phyloP scores from a whole-genome alignment of 176 grass and related monocot genomes.

The Carex pumila region DNA sequence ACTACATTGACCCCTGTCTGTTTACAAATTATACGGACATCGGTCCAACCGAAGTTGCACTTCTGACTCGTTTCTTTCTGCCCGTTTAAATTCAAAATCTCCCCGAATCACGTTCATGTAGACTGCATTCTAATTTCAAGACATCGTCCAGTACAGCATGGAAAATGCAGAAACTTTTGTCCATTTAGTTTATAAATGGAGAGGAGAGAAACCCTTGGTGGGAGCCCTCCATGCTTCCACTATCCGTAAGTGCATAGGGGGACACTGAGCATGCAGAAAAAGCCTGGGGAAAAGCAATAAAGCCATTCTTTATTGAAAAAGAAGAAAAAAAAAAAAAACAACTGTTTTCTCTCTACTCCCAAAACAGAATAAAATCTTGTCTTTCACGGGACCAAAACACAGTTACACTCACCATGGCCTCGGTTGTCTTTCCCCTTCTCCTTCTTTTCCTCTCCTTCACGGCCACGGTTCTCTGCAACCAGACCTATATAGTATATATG shows the following conservation, averaged over 20 bases:
- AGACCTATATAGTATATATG: conserved; percentile 96
- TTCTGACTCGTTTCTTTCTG: neutral
- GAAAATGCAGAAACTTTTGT: neutral
- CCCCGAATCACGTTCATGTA: neutral
- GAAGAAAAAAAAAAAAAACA: neutral
- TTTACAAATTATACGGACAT: neutral
- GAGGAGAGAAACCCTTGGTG: neutral
- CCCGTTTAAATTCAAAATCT: conserved; percentile 18
- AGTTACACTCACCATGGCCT: conserved; percentile 20
- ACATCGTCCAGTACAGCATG: neutral
- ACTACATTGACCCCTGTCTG: neutral
- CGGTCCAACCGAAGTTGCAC: neutral
- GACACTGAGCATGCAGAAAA: conserved; percentile 28
- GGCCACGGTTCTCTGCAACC: conserved; percentile 15
- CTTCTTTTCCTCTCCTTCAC: conserved; percentile 22
- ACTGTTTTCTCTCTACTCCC: neutral
- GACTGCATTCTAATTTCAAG: neutral
- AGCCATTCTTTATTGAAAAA: too few relatives aligned
- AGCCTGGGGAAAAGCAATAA: neutral
- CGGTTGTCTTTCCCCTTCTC: conserved; percentile 2
- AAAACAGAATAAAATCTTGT: neutral
- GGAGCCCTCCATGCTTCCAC: neutral
- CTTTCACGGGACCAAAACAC: neutral
- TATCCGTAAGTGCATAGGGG: conserved; percentile 5
- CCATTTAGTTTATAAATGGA: neutral